These are phyloP conservation scores for Casaregolazyma lundiana DNA, from an alignment of 1,139 yeast species.

Conservation along the genomic window DNA sequence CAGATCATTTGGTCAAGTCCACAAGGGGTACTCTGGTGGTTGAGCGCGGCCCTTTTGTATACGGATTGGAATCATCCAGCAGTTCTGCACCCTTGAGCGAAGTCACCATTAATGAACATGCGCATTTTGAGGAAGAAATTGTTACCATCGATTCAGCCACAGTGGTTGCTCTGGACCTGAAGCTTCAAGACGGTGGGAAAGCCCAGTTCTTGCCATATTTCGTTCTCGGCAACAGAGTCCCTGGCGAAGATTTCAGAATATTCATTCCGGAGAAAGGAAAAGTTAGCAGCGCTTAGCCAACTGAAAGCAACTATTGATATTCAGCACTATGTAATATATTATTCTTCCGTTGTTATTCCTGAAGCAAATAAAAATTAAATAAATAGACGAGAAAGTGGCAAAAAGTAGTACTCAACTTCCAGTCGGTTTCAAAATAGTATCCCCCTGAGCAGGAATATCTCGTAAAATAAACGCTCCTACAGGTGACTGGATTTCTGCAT, in stretches of 20 bases:
- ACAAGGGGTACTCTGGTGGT: slow-evolving; percentile 10
- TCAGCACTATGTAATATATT: neutral
- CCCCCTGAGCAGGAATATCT: slow-evolving; percentile 27
- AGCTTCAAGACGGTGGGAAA: slow-evolving; percentile 3
- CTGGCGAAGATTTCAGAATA: slow-evolving; percentile 11
- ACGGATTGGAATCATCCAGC: slow-evolving; percentile 4
- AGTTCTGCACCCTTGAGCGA: neutral
- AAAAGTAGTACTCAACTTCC: neutral
- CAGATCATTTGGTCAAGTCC: slow-evolving; percentile 3
- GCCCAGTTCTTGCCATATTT: slow-evolving; percentile 12
- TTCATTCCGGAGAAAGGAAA: neutral
- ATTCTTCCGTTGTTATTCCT: neutral
- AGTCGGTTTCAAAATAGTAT: slow-evolving; percentile 12
- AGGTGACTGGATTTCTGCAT: slow-evolving; percentile 42
- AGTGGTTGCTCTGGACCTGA: slow-evolving; percentile 9
- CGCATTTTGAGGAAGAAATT: slow-evolving; percentile 4
- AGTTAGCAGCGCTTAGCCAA: neutral
- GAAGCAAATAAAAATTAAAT: neutral
- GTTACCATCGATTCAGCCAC: slow-evolving; percentile 4
- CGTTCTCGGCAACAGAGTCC: slow-evolving; percentile 8
- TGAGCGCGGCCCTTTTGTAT: slow-evolving; percentile 12
- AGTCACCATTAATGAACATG: neutral
- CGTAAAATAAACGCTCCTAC: slow-evolving; percentile 33
- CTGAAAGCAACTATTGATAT: neutral
- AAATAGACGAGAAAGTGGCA: slow-evolving; percentile 3